Evolutionary conservation across 352 stramenopile species (phyloP), one percentile per base, ranked within the genome.

Genomic region (Phytophthora pseudosyringae): DNA sequence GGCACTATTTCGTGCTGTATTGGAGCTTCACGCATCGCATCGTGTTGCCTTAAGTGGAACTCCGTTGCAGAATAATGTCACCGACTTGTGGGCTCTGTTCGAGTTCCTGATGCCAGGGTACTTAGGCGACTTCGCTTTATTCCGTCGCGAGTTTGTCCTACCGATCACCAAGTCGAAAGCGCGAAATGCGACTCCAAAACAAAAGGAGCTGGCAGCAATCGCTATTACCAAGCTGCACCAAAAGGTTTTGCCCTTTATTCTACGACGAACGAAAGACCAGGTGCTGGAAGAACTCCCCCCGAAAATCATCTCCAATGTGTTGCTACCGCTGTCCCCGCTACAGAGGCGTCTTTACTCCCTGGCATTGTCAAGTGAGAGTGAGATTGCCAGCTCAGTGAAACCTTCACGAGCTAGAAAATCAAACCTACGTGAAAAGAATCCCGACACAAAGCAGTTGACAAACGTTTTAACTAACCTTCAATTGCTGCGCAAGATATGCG

Each of bases 21-120:
- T 84, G 35, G 59, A 71, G 15, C 59, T 99, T 15, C 70, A 64
- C 41, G 78, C 93, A n/a, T 56, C 65, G 2, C 94, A 99, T 73
- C 89, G 95, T 38, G 60, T 99, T 13, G 93, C 97, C 32, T 73
- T 99, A 33, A 99, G 93, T 40, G 98, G 98, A 21, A 99, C 98
- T 5, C 97, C 97, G 5, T 76, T 99, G 41, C 97, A 99, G 60
- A 99, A 99, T 75, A 91, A 97, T 31, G 97, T 99, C 5, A 79
- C 92, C 12, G 98, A 99, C 54, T 65, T 99, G 32, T 99, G 97
- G 97, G 87, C 95, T 39, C 76, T 98, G 3, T 99, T 99, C 74
- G 90, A 98, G 54, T 99, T 99, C 40, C 57, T 99, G 1, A 98
- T 99, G 96, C 97, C 97, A 25, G 97, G 97, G 25, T 99, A 98